Evolutionary conservation across 495 filamentous ascomycete species (phyloP).

Genomic region (Tetracladium marchalianum): DNA sequence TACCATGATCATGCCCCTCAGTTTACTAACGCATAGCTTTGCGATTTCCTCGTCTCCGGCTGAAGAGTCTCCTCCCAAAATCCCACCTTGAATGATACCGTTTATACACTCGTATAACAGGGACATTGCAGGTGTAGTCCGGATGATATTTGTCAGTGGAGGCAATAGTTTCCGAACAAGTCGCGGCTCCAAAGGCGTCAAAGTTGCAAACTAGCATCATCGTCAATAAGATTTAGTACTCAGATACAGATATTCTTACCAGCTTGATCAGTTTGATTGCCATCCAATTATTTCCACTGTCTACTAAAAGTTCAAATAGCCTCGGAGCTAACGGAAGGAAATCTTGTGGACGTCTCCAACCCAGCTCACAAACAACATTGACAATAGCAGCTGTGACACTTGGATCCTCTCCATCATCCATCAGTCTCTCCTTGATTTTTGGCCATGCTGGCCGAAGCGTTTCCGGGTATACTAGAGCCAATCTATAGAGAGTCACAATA

Average conservation of each 20-base stretch:
- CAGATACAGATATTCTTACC: slow-evolving; percentile 34
- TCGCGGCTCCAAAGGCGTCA: slow-evolving; percentile 87
- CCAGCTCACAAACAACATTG: slow-evolving; percentile 93
- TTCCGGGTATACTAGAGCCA: slow-evolving; percentile 90
- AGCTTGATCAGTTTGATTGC: slow-evolving; percentile 98
- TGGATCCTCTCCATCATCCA: slow-evolving; percentile 80
- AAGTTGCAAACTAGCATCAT: slow-evolving; percentile 69
- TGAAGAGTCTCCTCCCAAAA: slow-evolving; percentile 64
- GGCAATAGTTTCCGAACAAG: slow-evolving; percentile 87
- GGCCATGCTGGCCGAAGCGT: slow-evolving; percentile 89
- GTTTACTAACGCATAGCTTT: slow-evolving; percentile 82
- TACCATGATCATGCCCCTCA: slow-evolving; percentile 85
- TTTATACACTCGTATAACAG: slow-evolving; percentile 96
- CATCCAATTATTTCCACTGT: slow-evolving; percentile 98
- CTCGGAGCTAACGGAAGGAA: slow-evolving; percentile 87
- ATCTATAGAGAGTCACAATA: slow-evolving; percentile 81
- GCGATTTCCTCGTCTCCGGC: slow-evolving; percentile 82
- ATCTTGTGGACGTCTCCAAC: slow-evolving; percentile 86
- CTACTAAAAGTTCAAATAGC: slow-evolving; percentile 85
- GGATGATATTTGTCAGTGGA: slow-evolving; percentile 87
- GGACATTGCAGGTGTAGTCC: slow-evolving; percentile 92
- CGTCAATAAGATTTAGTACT: slow-evolving; percentile 18
- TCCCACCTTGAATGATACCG: slow-evolving; percentile 93
- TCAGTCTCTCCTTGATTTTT: slow-evolving; percentile 86
- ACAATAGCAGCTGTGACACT: slow-evolving; percentile 94